These are phyloP conservation scores for Ganoderma lucidum DNA, from an alignment of 1,284 basidiomycete genomes.

Conservation along the genomic window DNA sequence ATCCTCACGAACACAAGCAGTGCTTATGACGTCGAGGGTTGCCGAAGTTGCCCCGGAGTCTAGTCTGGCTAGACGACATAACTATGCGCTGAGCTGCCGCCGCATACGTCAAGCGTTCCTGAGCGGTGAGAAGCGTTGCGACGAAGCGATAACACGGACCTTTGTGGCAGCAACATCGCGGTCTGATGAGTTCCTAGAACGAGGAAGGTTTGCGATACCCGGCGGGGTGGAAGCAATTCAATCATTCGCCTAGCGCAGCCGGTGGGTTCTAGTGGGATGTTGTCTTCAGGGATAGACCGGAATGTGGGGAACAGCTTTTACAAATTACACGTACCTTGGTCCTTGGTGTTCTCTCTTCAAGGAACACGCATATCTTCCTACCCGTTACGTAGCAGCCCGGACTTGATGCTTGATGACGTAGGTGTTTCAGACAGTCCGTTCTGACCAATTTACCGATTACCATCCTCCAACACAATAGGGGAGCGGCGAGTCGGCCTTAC, in stretches of 20 bases:
- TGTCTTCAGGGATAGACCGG: neutral
- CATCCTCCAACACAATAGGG: slow-evolving; percentile 2
- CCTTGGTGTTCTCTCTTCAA: too few relatives aligned
- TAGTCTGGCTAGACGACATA: neutral
- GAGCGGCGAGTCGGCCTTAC: neutral
- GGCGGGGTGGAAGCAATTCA: neutral
- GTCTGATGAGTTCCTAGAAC: neutral
- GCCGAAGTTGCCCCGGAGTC: neutral
- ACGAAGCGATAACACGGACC: neutral
- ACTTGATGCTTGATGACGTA: slow-evolving; percentile 2
- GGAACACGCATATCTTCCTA: neutral
- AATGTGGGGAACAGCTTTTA: neutral
- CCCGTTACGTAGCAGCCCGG: neutral
- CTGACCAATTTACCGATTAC: neutral
- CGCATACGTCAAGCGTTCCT: slow-evolving; percentile 1
- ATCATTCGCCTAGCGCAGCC: neutral
- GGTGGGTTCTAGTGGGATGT: neutral
- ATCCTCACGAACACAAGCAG: neutral
- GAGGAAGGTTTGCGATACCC: neutral
- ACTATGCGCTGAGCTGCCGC: neutral
- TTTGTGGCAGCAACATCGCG: neutral
- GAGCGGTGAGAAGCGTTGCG: neutral
- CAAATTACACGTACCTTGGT: neutral
- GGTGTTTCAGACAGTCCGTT: neutral
- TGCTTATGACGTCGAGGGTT: slow-evolving; percentile 8